Conservation (phyloP, 495 filamentous ascomycete species). For the Penicillium simplicissimum region DNA sequence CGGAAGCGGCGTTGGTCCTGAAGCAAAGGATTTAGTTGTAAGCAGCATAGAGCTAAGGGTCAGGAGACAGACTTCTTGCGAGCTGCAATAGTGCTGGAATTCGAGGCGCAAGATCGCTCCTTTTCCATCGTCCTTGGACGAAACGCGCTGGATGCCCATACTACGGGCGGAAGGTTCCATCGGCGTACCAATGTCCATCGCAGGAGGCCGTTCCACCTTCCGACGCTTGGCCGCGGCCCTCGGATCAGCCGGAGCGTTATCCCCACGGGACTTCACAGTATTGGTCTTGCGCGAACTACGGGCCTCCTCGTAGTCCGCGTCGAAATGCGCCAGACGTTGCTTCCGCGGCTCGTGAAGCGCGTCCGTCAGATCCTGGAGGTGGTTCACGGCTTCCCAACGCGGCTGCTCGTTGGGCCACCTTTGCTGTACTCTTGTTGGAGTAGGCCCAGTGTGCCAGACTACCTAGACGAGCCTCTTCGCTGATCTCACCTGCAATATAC, state of each 20-base stretch:
- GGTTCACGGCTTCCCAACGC: constrained; percentile 72
- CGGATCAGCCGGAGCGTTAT: constrained; percentile 51
- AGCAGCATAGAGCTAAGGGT: neutral
- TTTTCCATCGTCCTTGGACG: constrained; percentile 68
- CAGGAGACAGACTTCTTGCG: constrained; percentile 66
- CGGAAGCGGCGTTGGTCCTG: constrained; percentile 53
- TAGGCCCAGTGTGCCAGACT: constrained; percentile 96
- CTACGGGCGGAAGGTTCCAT: constrained; percentile 73
- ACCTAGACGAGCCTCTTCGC: constrained; percentile 88
- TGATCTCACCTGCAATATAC: constrained; percentile 83
- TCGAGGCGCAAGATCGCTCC: constrained; percentile 67
- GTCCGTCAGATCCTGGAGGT: constrained; percentile 54
- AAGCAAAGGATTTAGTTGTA: constrained; percentile 11
- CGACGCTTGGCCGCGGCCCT: constrained; percentile 63
- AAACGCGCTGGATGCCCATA: constrained; percentile 41
- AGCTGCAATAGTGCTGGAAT: constrained; percentile 54
- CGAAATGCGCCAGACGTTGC: constrained; percentile 62
- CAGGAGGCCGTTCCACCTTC: constrained; percentile 66
- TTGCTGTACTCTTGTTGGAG: constrained; percentile 71
- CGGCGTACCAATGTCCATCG: constrained; percentile 50
- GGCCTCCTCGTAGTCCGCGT: constrained; percentile 77
- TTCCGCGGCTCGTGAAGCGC: constrained; percentile 76
- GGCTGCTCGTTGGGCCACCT: constrained; percentile 67
- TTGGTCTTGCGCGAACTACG: constrained; percentile 57
- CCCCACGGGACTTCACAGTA: constrained; percentile 59